phyloP scores from a whole-genome alignment of 2,329 filamentous ascomycete species.

The Alternaria metachromatica region DNA sequence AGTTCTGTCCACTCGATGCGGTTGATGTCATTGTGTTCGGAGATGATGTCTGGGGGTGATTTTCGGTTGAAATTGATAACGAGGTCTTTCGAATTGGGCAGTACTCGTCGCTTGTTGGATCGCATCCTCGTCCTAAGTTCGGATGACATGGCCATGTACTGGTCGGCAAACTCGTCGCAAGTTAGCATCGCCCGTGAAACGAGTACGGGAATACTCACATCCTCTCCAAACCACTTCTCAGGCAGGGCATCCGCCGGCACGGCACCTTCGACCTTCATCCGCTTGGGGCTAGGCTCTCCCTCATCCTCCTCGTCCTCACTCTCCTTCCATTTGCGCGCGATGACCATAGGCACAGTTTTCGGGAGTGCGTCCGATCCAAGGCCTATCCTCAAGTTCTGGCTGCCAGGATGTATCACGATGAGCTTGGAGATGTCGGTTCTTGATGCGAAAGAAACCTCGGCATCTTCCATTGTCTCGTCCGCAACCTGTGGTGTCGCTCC shows the following conservation, averaged over 20 bases:
- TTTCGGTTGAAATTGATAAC: conserved; percentile 93
- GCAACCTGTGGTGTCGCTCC: conserved; percentile 30
- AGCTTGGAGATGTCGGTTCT: conserved; percentile 79
- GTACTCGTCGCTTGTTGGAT: conserved; percentile 88
- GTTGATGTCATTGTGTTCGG: conserved; percentile 91
- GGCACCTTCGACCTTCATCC: conserved; percentile 66
- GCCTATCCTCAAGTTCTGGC: conserved; percentile 92
- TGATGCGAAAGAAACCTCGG: conserved; percentile 33
- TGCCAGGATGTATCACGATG: conserved; percentile 93
- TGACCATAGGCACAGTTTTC: conserved; percentile 91
- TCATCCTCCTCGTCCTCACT: conserved; percentile 86
- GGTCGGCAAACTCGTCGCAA: conserved; percentile 55
- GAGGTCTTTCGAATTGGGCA: conserved; percentile 97
- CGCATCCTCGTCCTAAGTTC: conserved; percentile 92
- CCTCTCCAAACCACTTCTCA: conserved; percentile 87
- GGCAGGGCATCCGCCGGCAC: conserved; percentile 65
- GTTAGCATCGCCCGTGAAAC: conserved; percentile 5
- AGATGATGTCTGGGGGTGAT: conserved; percentile 82
- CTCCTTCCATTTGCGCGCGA: conserved; percentile 77
- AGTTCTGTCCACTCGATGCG: conserved; percentile 96
- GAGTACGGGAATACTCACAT: conserved; percentile 56
- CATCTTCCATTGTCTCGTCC: conserved; percentile 42
- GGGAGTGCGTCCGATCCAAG: conserved; percentile 95
- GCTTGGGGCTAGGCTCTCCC: conserved; percentile 76
- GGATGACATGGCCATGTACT: conserved; percentile 80